These are phyloP conservation scores for Populus pruinosa DNA, from an alignment of 345 rosid genomes.

Conservation along the genomic window DNA sequence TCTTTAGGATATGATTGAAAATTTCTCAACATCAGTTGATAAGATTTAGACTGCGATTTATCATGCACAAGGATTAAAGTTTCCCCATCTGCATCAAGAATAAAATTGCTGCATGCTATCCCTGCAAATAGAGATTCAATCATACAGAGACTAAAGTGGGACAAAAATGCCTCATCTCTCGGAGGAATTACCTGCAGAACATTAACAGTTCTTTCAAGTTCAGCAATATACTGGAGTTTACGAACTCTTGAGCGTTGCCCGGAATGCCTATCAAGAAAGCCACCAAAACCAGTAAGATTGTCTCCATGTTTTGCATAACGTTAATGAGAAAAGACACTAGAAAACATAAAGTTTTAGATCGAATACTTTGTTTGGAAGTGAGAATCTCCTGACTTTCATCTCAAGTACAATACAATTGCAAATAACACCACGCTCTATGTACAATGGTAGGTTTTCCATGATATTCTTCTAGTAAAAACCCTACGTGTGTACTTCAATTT, in stretches of 20 bases:
- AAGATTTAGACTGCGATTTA: too few relatives aligned
- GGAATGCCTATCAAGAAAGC: conserved; percentile 44
- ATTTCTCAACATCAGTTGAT: too few relatives aligned
- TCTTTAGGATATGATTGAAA: neutral
- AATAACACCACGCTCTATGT: neutral
- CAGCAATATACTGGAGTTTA: conserved; percentile 75
- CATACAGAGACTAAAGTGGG: neutral
- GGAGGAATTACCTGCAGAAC: conserved; percentile 52
- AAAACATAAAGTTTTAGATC: neutral
- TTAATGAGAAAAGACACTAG: neutral
- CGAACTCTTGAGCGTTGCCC: conserved; percentile 89
- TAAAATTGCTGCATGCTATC: neutral
- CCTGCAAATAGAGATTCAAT: neutral
- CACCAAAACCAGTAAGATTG: neutral
- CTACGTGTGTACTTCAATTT: neutral
- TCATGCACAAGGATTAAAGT: too few relatives aligned
- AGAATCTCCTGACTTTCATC: neutral
- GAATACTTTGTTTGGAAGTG: neutral
- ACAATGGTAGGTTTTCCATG: neutral
- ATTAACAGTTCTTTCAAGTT: conserved; percentile 67
- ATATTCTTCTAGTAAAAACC: neutral
- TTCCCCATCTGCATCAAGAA: neutral
- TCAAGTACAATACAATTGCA: neutral
- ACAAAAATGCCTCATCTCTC: neutral
- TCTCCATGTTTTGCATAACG: neutral